These are phyloP conservation scores for Populus hybrid DNA, from an alignment of 441 rosid genomes.

Conservation along the genomic window DNA sequence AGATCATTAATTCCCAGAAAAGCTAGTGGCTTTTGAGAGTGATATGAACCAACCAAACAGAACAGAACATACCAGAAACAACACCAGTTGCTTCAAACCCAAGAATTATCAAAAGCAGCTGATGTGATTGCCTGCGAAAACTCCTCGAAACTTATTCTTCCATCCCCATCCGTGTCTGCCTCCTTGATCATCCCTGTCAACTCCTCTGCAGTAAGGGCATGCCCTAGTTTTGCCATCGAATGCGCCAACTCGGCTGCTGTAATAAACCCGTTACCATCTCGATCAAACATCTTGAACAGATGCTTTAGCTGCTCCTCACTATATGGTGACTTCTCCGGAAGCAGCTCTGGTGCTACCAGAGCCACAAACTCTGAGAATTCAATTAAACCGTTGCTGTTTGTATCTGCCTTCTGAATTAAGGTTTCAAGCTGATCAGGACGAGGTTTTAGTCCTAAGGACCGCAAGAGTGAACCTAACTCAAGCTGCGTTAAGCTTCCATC, in stretches of 20 bases:
- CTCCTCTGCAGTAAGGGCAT: conserved; percentile 68
- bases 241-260: conserved; percentile 80
- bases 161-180: conserved; percentile 82
- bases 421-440: conserved; percentile 60
- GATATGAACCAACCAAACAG: neutral
- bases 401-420: conserved; percentile 58
- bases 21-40: neutral
- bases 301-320: conserved; percentile 61
- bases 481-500: conserved; percentile 78
- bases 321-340: conserved; percentile 55
- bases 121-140: conserved; percentile 68
- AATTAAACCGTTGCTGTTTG: conserved; percentile 66
- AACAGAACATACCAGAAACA: neutral
- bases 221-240: conserved; percentile 80
- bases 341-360: conserved; percentile 65
- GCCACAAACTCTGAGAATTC: conserved; percentile 77
- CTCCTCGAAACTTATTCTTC: conserved; percentile 69
- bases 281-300: conserved; percentile 66
- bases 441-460: conserved; percentile 62
- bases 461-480: conserved; percentile 68
- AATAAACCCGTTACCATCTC: conserved; percentile 72
- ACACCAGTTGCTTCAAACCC: conserved; percentile 33
- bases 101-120: conserved; percentile 71
- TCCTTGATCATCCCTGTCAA: conserved; percentile 79
- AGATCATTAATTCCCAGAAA: neutral